Evolutionary conservation across 495 filamentous ascomycete genomes (phyloP), one percentile per base, ranked within the genome.

Genomic region (Choiromyces venosus): DNA sequence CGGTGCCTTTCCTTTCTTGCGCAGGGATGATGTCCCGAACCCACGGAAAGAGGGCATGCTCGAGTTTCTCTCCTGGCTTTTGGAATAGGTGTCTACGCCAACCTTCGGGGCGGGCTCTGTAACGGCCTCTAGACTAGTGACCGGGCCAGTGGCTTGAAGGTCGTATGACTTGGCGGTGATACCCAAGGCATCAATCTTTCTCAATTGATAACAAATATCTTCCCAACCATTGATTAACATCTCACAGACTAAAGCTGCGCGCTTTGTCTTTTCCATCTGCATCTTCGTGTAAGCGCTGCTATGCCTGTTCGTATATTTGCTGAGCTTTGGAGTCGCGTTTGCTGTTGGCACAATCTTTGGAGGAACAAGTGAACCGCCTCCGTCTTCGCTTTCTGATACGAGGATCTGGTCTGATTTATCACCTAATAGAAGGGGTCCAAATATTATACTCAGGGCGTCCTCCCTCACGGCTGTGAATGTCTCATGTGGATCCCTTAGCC

Each of bases 381-480:
- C 69, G n/a, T 81, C 76, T 21, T 81, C 79, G n/a, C 84, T 42
- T 21, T 80, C 79, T 33, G 80, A 70, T 33, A 80, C 37, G 37
- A 81, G 71, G 37, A 81, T 81, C 56, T 81, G 73, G 38, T 81
- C 75, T 6, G 77, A 81, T 52, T 82, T 81, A 66, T 91, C 86
- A 9, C 88, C 87, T 21, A 90, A 80, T 18, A 91, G 82, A 0
- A 91, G 83, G 16, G 89, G 89, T 0, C 88, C 89, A 80, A 91
- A 90, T 25, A 90, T 81, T 61, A 90, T 88, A 6, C 89, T 86
- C 64, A 91, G 79, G 21, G 89, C 83, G 68, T 84, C 86, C 78
- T 89, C 90, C 44, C 86, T 87, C 88, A 91, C 89, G 29, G 88
- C 71, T 39, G 82, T 80, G 35, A 81, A 79, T 44, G 73, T 69